Base-by-base conservation (phyloP, 2,329 filamentous ascomycete species). In the Exophiala calicioides region DNA sequence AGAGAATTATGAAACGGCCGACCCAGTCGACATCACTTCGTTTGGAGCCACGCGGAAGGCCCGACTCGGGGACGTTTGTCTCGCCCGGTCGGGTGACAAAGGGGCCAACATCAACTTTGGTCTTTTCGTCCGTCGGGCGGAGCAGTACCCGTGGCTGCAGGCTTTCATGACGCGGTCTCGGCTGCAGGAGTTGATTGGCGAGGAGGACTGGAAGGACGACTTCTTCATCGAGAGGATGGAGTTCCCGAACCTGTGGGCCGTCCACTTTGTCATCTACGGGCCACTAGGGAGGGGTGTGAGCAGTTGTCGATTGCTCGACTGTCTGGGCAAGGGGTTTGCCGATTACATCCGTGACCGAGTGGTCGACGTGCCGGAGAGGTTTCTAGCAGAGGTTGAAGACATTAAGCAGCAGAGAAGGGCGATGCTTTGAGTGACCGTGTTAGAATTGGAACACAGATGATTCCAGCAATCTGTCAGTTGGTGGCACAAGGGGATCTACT, bases 231-330 rank as follows among this genome's bases (percentile, higher is more conserved):
- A 77, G 55, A 58, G 75, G 10, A 70, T 76, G n/a, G 74, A 77
- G 59, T 71, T 77, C 41, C 62, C 66, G 0, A 55, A 63, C 3
- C 65, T 77, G 0, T 59, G 58, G 24, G 74, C 74, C 0, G 75
- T 78, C 15, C 70, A 79, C 52, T 77, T 75, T 60, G 73, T 77
- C 7, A 61, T 77, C 1, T 76, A 76, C 46, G 74, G 72, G 2
- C 64, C 67, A 15, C 57, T 77, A 12, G 72, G 69, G 0, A 49
- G 67, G 0, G 70, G 69, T 0, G 73, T 79, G 3, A 78, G 73
- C 51, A 75, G 74, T 45, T 73, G 70, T 7, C 67, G 62, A 18
- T 57, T 67, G 29, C 52, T 80, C 13, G 77, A 80, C 62, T 63
- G 64, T 8, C 63, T 79, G 52, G 77, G 72, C 1, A 80, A 80